Conservation (phyloP, 108 stramenopile species). For the Cyclotella cryptica region DNA sequence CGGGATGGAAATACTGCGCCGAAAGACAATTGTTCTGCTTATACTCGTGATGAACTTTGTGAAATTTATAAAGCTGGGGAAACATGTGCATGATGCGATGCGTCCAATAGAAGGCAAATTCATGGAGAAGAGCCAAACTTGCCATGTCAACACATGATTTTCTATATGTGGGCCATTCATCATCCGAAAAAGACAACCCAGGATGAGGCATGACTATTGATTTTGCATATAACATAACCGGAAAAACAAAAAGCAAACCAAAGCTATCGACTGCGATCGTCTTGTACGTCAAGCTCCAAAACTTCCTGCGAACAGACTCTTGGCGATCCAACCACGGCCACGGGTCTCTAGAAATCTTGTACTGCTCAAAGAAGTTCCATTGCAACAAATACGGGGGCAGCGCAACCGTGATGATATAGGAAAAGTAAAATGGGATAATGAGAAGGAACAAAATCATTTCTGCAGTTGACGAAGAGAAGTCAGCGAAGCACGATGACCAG, state of each 20-base stretch:
- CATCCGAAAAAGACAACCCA: constrained; percentile 32
- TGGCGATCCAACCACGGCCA: constrained; percentile 44
- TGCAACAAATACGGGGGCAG: constrained; percentile 28
- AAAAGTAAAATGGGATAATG: constrained; percentile 17
- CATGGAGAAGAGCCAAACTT: constrained; percentile 34
- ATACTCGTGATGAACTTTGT: constrained; percentile 57
- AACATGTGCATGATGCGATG: constrained; percentile 41
- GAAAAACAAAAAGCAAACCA: constrained; percentile 21
- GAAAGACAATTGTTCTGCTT: constrained; percentile 41
- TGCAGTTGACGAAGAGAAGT: constrained; percentile 10
- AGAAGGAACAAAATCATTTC: constrained; percentile 19
- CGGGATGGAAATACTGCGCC: constrained; percentile 43
- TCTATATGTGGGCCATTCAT: constrained; percentile 41
- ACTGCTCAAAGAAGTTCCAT: constrained; percentile 41
- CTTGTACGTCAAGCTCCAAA: constrained; percentile 30
- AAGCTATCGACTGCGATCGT: constrained; percentile 19
- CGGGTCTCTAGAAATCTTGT: constrained; percentile 41
- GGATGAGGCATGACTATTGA: constrained; percentile 4
- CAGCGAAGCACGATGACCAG: constrained; percentile 21
- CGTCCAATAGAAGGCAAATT: constrained; percentile 52
- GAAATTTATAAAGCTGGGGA: constrained; percentile 45
- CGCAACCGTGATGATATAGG: constrained; percentile 26
- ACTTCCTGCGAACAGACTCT: constrained; percentile 19
- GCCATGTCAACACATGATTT: constrained; percentile 16
- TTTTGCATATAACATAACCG: constrained; percentile 25